A percentile compares a stretch with the other conserved stretches of the same genome.
Evolutionary conservation across 2,329 filamentous ascomycete species (phyloP).

Genomic region (Drechmeria coniospora): DNA sequence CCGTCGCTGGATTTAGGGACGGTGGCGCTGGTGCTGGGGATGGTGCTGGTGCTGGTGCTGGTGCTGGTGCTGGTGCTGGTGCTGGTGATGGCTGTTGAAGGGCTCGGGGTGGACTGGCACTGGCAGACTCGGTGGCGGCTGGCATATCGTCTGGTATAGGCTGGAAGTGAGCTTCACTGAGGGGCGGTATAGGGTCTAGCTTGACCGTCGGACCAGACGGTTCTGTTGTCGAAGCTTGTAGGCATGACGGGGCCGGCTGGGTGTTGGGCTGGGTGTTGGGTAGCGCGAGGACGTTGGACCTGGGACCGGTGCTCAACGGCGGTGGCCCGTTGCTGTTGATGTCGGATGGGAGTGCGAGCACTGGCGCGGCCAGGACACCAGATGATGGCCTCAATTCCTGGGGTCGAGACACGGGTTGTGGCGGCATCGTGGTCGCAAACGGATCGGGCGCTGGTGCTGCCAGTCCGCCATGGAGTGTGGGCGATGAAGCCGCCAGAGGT

Average conservation of each 20-base stretch:
- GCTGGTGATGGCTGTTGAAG: no score
- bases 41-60: conserved; percentile 3
- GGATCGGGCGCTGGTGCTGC: conserved; percentile 8
- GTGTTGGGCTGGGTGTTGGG: conserved; percentile 25
- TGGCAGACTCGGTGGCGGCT: conserved; percentile 5
- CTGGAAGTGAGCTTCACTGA: conserved; percentile 3
- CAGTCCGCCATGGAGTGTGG: conserved; percentile 5
- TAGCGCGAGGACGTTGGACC: conserved; percentile 28
- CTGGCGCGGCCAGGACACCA: conserved; percentile 21
- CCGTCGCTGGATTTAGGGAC: conserved; percentile 23
- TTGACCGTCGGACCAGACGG: no score
- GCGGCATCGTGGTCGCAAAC: background rate
- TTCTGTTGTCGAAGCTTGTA: background rate
- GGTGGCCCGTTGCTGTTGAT: conserved; percentile 11
- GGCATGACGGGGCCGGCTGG: conserved; percentile 6
- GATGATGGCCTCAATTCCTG: conserved; percentile 13
- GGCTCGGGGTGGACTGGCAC: conserved; percentile 6
- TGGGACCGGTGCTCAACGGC: conserved; percentile 17
- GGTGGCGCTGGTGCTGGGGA: conserved; percentile 7
- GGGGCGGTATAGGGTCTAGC: background rate
- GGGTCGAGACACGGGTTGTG: conserved; percentile 8
- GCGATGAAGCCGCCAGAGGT: conserved; percentile 6
- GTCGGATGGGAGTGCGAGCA: conserved; percentile 20
- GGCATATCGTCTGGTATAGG: conserved; percentile 3
- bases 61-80: no score